Percentiles rank a stretch among this genome's conserved stretches.
Evolutionary conservation across 2,329 filamentous ascomycete species (phyloP).

Genomic region (Ophiocordyceps camponoti-floridani): DNA sequence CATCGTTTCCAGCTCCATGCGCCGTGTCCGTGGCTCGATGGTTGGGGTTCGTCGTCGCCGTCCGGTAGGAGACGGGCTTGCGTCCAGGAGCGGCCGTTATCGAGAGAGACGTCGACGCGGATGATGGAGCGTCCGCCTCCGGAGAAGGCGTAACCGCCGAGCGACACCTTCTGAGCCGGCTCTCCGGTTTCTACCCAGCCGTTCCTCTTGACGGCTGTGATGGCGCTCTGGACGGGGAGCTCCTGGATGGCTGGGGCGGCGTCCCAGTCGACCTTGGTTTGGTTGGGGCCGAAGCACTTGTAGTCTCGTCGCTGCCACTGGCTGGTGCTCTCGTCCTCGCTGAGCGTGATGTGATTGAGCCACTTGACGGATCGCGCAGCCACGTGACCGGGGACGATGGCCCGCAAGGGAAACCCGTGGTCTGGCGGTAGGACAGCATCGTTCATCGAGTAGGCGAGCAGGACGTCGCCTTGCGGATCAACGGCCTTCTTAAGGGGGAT

Average conservation of each 20-base stretch:
- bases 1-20: conserved; percentile 49
- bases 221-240: conserved; percentile 49
- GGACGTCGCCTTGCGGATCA: conserved; percentile 43
- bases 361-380: conserved; percentile 53
- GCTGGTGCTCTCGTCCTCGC: conserved; percentile 46
- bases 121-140: conserved; percentile 48
- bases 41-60: conserved; percentile 12
- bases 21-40: conserved; percentile 22
- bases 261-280: conserved; percentile 42
- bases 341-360: conserved; percentile 44
- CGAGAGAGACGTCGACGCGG: conserved; percentile 48
- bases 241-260: conserved; percentile 47
- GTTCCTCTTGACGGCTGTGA: conserved; percentile 31
- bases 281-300: conserved; percentile 50
- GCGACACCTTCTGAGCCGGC: conserved; percentile 13
- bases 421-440: conserved; percentile 41
- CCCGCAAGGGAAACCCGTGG: conserved; percentile 46
- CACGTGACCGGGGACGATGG: conserved; percentile 46
- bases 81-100: conserved; percentile 45
- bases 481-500: conserved; percentile 41
- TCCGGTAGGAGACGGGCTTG: conserved; percentile 42
- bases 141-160: conserved; percentile 49
- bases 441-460: conserved; percentile 53
- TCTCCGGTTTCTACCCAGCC: conserved; percentile 9
- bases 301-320: conserved; percentile 53